A percentile compares a stretch with the other conserved stretches of the same genome.
These are phyloP conservation scores for Amanita subjunquillea DNA, from an alignment of 768 basidiomycete species.

Conservation along the genomic window DNA sequence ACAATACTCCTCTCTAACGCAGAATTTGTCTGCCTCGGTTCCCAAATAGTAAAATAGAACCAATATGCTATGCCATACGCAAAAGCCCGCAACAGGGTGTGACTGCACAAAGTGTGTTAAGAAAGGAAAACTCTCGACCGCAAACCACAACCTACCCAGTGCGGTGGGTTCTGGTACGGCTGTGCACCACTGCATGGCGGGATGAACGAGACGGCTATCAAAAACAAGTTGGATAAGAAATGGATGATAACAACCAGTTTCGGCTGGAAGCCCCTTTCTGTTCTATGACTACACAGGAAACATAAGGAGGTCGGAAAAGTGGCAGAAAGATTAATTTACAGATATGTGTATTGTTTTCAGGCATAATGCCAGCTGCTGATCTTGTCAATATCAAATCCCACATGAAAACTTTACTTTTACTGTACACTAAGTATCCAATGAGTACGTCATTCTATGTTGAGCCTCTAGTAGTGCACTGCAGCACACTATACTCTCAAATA, in stretches of 20 bases:
- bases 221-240: constrained; percentile 54
- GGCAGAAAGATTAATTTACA: too few relatives aligned
- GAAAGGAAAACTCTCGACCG: neutral
- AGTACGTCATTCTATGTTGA: too few relatives aligned
- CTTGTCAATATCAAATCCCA: too few relatives aligned
- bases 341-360: too few relatives aligned
- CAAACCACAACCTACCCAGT: constrained; percentile 42
- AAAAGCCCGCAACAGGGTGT: constrained; percentile 37
- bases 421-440: too few relatives aligned
- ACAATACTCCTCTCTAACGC: constrained; percentile 30
- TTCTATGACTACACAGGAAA: too few relatives aligned
- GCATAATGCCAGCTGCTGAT: too few relatives aligned
- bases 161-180: constrained; percentile 51
- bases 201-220: constrained; percentile 49
- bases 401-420: too few relatives aligned
- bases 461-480: too few relatives aligned
- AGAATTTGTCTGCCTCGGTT: constrained; percentile 37
- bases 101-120: constrained; percentile 21
- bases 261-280: constrained; percentile 29
- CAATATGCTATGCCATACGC: constrained; percentile 45
- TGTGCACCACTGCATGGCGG: constrained; percentile 43
- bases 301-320: too few relatives aligned
- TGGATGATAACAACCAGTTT: constrained; percentile 41
- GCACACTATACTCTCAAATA: too few relatives aligned
- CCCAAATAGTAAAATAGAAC: constrained; percentile 40